These are phyloP conservation scores for Fusarium pseudoanthophilum DNA, from an alignment of 2,329 filamentous ascomycete species.

Conservation along the genomic window DNA sequence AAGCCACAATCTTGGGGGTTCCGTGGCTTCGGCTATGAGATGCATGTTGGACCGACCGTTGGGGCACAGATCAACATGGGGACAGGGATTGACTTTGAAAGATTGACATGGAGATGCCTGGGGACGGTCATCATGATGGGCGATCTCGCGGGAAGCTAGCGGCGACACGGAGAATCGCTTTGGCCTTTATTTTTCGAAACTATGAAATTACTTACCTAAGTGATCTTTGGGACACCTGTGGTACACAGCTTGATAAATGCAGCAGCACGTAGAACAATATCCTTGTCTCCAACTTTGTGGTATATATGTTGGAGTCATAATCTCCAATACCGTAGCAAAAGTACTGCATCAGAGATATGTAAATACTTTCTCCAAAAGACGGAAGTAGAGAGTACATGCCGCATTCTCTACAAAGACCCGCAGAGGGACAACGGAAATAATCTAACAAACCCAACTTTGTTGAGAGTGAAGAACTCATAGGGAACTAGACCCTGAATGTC, in stretches of 20 bases:
- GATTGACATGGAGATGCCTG: conserved; percentile 24
- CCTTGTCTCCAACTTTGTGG: neutral
- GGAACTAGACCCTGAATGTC: conserved; percentile 31
- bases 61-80: conserved; percentile 36
- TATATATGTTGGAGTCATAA: neutral
- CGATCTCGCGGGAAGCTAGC: conserved; percentile 33
- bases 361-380: neutral
- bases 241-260: neutral
- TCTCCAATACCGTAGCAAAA: neutral
- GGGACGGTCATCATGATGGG: conserved; percentile 13
- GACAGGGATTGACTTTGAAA: conserved; percentile 34
- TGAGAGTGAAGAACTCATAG: conserved; percentile 15
- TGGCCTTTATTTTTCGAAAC: neutral
- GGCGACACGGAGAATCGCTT: conserved; percentile 27
- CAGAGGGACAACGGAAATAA: neutral
- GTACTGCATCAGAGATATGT: neutral
- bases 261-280: neutral
- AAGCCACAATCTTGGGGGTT: conserved; percentile 18
- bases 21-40: conserved; percentile 43
- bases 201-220: neutral
- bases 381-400: neutral
- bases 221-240: neutral
- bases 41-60: conserved; percentile 40
- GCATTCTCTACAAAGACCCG: neutral
- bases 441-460: conserved; percentile 25